These are phyloP conservation scores for Cucurbita argyrosperma DNA, from an alignment of 306 rosid species.

Conservation along the genomic window DNA sequence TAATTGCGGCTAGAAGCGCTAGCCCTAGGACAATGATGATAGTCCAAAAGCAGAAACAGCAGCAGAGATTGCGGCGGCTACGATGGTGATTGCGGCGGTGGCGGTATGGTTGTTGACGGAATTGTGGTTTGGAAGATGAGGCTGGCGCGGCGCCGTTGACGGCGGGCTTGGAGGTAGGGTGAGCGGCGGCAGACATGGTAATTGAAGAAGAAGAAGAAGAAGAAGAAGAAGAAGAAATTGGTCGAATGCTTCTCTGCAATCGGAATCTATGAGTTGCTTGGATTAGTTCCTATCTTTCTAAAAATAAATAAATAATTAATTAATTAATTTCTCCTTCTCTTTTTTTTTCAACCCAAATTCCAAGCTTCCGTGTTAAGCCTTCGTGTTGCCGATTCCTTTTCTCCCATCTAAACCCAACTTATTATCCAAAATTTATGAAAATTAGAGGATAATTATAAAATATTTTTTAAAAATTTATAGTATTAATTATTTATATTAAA, in stretches of 20 bases:
- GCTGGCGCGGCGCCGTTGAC: neutral
- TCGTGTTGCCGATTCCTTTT: neutral
- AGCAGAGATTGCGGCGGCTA: conserved; percentile 50
- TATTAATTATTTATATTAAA: too few relatives aligned
- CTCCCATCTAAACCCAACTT: neutral
- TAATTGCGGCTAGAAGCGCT: conserved; percentile 52
- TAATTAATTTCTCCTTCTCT: neutral
- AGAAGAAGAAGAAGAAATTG: neutral
- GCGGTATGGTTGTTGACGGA: conserved; percentile 50
- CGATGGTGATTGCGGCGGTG: conserved; percentile 45
- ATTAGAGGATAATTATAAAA: too few relatives aligned
- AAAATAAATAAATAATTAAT: too few relatives aligned
- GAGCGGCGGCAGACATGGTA: neutral
- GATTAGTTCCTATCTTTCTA: neutral
- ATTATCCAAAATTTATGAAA: neutral
- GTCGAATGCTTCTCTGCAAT: conserved; percentile 15
- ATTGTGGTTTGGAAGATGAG: conserved; percentile 22
- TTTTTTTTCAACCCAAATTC: neutral
- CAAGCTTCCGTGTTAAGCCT: neutral
- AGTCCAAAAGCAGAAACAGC: conserved; percentile 94
- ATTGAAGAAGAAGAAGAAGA: neutral
- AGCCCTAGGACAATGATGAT: conserved; percentile 35
- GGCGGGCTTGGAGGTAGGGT: neutral
- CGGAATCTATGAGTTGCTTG: neutral
- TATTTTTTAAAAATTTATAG: too few relatives aligned